These are phyloP conservation scores for Scenedesmus sp. DNA, from an alignment of 163 green algal species.

Conservation along the genomic window DNA sequence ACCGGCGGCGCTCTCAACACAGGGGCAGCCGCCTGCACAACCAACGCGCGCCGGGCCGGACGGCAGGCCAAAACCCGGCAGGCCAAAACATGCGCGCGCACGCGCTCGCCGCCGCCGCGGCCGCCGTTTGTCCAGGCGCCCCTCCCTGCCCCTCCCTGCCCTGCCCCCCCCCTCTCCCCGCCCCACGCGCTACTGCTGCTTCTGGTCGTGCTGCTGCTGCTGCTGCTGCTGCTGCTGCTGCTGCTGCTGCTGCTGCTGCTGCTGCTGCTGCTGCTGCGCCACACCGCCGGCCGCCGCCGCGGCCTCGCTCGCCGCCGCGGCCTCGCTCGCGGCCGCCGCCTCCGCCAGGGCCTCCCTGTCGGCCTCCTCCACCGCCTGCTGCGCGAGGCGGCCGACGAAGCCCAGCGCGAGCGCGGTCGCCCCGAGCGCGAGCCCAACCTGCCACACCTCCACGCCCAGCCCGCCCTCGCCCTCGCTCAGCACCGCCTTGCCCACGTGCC, in stretches of 20 bases:
- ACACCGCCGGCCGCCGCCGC: not conserved
- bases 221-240: not conserved
- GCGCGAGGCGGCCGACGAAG: conserved; percentile 79
- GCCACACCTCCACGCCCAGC: conserved; percentile 56
- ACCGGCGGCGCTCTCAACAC: too few species aligned
- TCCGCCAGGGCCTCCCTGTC: conserved; percentile 49
- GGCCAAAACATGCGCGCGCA: too few species aligned
- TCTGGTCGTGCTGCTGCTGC: conserved; percentile 19
- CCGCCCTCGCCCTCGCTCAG: conserved; percentile 38
- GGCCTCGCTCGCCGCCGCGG: not conserved
- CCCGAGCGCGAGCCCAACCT: conserved; percentile 71
- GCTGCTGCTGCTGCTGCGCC: not conserved
- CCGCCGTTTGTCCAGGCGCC: too few species aligned
- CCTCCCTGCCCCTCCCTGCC: too few species aligned
- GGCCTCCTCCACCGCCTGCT: conserved; percentile 76
- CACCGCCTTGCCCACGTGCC: conserved; percentile 56
- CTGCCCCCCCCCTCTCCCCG: too few species aligned
- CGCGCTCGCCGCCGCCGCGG: too few species aligned
- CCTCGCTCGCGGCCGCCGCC: conserved; percentile 9
- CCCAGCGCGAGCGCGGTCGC: conserved; percentile 67
- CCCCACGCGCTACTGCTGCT: too few species aligned
- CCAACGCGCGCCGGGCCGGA: too few species aligned
- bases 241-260: conserved; percentile 27
- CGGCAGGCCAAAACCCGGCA: too few species aligned
- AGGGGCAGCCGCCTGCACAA: too few species aligned